Percentiles rank a stretch among this genome's conserved stretches.
Evolutionary conservation across 345 rosid species (phyloP).

Genomic region (sweet orange (Citrus sinensis)): DNA sequence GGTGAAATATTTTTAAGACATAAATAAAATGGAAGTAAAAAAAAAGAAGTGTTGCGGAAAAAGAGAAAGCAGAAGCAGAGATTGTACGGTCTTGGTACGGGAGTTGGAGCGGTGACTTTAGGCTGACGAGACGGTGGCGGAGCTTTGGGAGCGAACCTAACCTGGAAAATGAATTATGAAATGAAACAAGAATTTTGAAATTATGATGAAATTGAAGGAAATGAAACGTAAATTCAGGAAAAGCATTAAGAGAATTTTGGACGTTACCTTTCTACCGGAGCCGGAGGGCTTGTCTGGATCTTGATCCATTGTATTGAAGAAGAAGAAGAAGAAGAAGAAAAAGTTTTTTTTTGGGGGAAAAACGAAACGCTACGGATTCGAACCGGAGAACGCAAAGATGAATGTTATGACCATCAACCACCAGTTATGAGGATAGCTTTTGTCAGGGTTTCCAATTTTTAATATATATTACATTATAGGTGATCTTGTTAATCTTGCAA

Average conservation of each 20-base stretch:
- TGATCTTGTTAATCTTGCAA: too few species aligned
- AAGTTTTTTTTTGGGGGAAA: not conserved
- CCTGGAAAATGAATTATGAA: not conserved
- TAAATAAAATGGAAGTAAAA: not conserved
- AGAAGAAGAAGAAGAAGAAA: not conserved
- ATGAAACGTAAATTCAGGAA: not conserved
- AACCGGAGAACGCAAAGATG: not conserved
- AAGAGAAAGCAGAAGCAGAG: not conserved
- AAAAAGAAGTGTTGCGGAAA: not conserved
- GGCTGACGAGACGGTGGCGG: not conserved
- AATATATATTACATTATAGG: too few species aligned
- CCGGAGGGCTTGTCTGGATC: not conserved
- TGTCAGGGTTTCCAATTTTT: too few species aligned
- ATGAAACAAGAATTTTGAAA: not conserved
- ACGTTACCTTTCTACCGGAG: not conserved
- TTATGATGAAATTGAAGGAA: not conserved
- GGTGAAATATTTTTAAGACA: not conserved
- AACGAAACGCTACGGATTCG: fast-evolving
- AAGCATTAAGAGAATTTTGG: not conserved
- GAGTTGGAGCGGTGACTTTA: not conserved
- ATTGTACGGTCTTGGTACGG: not conserved
- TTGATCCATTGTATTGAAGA: conserved; percentile 10
- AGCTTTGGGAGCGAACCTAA: conserved; percentile 7
- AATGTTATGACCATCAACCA: fast-evolving
- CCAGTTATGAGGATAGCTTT: fast-evolving